phyloP scores from a whole-genome alignment of 495 filamentous ascomycete genomes.

The Hypoxylon trugodes region DNA sequence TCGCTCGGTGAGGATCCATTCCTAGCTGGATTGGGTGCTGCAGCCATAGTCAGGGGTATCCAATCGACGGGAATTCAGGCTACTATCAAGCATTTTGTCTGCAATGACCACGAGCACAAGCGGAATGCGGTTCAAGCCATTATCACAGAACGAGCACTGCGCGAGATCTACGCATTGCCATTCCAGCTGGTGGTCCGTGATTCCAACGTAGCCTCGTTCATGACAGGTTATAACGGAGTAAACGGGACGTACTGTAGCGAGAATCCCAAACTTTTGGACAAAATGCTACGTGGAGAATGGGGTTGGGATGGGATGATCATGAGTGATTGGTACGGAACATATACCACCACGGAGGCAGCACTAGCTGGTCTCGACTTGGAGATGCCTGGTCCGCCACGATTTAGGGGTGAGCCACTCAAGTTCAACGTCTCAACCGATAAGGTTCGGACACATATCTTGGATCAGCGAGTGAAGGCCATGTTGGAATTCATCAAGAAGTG shows the following conservation, averaged over 20 bases:
- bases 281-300: conserved; percentile 76
- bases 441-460: conserved; percentile 64
- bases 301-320: conserved; percentile 73
- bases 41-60: conserved; percentile 71
- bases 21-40: conserved; percentile 73
- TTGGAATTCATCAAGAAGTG: conserved; percentile 68
- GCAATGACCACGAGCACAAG: conserved; percentile 81
- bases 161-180: conserved; percentile 79
- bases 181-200: conserved; percentile 77
- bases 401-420: conserved; percentile 66
- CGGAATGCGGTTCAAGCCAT: conserved; percentile 72
- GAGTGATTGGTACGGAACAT: conserved; percentile 79
- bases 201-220: conserved; percentile 69
- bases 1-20: conserved; percentile 78
- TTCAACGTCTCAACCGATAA: conserved; percentile 68
- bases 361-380: conserved; percentile 77
- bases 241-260: conserved; percentile 76
- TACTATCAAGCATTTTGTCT: conserved; percentile 83
- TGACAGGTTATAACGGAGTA: conserved; percentile 80
- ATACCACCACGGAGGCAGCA: conserved; percentile 71
- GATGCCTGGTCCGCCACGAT: conserved; percentile 76
- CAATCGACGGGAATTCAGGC: conserved; percentile 75
- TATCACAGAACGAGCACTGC: conserved; percentile 72
- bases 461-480: conserved; percentile 69
- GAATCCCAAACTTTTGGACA: conserved; percentile 67